Base-by-base conservation (phyloP, 176 grass and related monocot genomes). In the Oryza coarctata region DNA sequence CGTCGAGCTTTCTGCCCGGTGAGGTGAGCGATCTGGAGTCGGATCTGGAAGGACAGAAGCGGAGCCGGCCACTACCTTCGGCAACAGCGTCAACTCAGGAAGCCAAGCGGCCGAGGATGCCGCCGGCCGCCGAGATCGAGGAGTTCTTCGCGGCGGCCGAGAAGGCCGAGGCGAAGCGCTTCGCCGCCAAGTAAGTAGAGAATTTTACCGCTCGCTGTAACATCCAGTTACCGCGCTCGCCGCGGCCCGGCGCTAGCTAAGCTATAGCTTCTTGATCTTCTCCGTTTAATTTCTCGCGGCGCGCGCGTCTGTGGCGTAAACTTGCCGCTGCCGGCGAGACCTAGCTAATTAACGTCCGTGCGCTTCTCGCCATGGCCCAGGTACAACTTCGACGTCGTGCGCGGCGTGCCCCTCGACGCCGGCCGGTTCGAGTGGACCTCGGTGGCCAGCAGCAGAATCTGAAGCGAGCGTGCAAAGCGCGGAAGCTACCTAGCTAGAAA, bases 351-450 rank as follows among this genome's bases (percentile, higher is more conserved):
- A n/a, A 91, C 85, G 76, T 73, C 35, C 5, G 34, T 9, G 5
- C 38, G 12, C 20, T 35, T 43, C 33, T 40, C 17, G 9, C 65
- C 63, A 26, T 77, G 35, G 65, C 50, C 20, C 86, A 97, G 94
- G 84, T 97, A 97, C 86, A 97, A 97, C 85, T 97, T 93, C 35
- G 89, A 97, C 84, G 63, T 97, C 41, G 84, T 82, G 33, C 87
- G 57, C 84, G 91, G 92, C 70, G 82, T 83, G 60, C 91, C 94
- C 9, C 79, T 97, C 12, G 78, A 76, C 73, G 82, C 40, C 89
- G 93, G 94, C 43, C 88, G 88, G 73, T 93, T 89, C 78, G 81
- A 97, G 86, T 97, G 94, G 94, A 69, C 70, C 31, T 84, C 78
- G 58, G 68, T 87, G 87, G 77, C 81, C 43, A 87, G 76, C 81